Evolutionary conservation across 805 yeast genomes (phyloP).

Genomic region (Tetrapisispora taiwanensis): DNA sequence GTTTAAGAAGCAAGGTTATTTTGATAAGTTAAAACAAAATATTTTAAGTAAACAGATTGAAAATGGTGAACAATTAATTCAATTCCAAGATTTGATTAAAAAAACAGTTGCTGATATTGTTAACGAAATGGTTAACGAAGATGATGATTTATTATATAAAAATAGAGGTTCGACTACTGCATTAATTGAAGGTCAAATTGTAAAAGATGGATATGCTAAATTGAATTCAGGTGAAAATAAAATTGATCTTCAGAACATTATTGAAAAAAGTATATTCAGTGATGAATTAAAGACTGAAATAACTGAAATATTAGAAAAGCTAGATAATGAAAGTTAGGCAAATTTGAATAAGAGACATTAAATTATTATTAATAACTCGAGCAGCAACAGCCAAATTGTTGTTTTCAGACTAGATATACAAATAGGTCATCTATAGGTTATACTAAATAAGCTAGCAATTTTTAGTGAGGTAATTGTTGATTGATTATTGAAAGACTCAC

Average conservation of each 20-base stretch:
- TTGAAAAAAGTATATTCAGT: conserved; percentile 8
- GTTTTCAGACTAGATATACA: no score
- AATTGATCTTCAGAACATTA: conserved; percentile 13
- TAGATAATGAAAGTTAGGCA: neutral
- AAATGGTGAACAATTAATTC: neutral
- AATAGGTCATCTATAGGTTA: no score
- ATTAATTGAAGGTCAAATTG: conserved; percentile 23
- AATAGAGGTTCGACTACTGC: conserved; percentile 29
- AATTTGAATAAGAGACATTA: no score
- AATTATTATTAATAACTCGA: no score
- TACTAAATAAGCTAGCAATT: no score
- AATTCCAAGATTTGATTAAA: conserved; percentile 13
- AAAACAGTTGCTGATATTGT: conserved; percentile 17
- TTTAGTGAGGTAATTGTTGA: no score
- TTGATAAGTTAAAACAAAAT: conserved; percentile 23
- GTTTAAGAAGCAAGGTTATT: conserved; percentile 26
- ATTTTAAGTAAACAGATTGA: conserved; percentile 13
- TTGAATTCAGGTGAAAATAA: conserved; percentile 12
- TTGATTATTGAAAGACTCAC: no score
- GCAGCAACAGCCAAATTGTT: no score
- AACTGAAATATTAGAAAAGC: neutral
- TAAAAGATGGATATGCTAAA: conserved; percentile 21
- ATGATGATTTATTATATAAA: conserved; percentile 25
- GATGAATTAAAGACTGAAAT: neutral
- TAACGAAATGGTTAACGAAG: conserved; percentile 19